Conservation (phyloP, 768 basidiomycete genomes). For the Mycena rosella region DNA sequence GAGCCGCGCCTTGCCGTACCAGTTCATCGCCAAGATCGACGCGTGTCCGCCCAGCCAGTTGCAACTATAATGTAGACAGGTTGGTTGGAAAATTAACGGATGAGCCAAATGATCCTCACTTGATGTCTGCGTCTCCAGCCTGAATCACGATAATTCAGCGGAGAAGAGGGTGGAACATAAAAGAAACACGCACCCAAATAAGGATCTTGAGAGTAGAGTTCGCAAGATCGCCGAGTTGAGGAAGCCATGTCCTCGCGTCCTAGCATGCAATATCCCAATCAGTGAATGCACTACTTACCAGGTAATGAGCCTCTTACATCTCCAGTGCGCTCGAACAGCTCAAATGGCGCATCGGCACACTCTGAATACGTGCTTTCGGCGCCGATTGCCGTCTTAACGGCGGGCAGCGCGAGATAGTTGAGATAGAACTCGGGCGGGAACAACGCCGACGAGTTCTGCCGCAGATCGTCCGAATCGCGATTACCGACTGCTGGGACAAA, state of each 20-base stretch:
- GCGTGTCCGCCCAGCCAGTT: slow-evolving; percentile 63
- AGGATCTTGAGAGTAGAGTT: slow-evolving; percentile 58
- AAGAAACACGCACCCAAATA: slow-evolving; percentile 55
- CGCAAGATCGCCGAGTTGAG: slow-evolving; percentile 61
- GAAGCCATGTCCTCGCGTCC: slow-evolving; percentile 69
- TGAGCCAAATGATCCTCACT: slow-evolving; percentile 46
- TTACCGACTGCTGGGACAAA: slow-evolving; percentile 65
- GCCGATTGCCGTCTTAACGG: slow-evolving; percentile 61
- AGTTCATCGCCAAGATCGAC: slow-evolving; percentile 58
- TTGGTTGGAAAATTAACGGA: neutral
- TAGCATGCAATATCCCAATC: slow-evolving; percentile 33
- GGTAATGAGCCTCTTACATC: slow-evolving; percentile 53
- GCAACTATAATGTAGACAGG: slow-evolving; percentile 50
- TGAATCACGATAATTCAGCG: slow-evolving; percentile 32
- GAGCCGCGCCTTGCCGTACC: slow-evolving; percentile 57
- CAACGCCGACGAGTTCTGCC: slow-evolving; percentile 63
- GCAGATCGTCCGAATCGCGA: slow-evolving; percentile 67
- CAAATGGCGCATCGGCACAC: slow-evolving; percentile 60
- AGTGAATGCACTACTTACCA: neutral
- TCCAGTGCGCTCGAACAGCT: slow-evolving; percentile 63
- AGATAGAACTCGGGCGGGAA: slow-evolving; percentile 73
- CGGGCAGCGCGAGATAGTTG: slow-evolving; percentile 54
- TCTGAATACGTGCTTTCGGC: slow-evolving; percentile 62
- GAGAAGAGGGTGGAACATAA: neutral
- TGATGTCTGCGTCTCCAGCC: slow-evolving; percentile 66